Evolutionary conservation across 495 filamentous ascomycete species (phyloP).

Genomic region (Neurospora sp.): DNA sequence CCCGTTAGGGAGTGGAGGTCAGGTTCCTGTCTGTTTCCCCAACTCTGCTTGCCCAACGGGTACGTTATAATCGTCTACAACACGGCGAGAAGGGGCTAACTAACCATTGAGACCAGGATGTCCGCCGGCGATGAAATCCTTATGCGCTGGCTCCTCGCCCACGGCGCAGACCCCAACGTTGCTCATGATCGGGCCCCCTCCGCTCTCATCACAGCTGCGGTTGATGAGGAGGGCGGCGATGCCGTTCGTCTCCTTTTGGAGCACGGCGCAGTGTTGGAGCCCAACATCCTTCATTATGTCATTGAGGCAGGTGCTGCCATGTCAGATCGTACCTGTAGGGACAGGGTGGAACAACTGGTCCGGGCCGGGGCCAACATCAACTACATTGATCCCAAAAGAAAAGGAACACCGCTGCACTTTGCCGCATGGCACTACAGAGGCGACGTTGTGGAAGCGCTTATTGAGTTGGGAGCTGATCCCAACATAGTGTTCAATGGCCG

Average conservation of each 20-base stretch:
- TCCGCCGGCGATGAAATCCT: background rate
- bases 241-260: background rate
- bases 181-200: background rate
- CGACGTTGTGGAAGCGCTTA: background rate
- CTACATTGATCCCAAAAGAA: background rate
- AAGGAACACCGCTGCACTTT: background rate
- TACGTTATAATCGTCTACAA: too few relatives aligned
- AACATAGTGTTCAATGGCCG: background rate
- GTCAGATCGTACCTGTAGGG: too few relatives aligned
- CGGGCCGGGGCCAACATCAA: background rate
- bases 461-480: background rate
- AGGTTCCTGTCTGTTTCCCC: too few relatives aligned
- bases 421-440: background rate
- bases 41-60: too few relatives aligned
- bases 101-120: background rate
- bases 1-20: too few relatives aligned
- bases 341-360: background rate
- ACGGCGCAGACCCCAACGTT: background rate
- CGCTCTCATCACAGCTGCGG: background rate
- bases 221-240: fast-evolving
- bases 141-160: background rate
- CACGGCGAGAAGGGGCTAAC: background rate
- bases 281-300: background rate
- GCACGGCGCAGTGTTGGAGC: background rate
- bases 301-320: too few relatives aligned